A percentile compares a stretch with the other conserved stretches of the same genome.
Evolutionary conservation across 2,329 filamentous ascomycete genomes (phyloP).

Genomic region (Xylariaceae sp.): DNA sequence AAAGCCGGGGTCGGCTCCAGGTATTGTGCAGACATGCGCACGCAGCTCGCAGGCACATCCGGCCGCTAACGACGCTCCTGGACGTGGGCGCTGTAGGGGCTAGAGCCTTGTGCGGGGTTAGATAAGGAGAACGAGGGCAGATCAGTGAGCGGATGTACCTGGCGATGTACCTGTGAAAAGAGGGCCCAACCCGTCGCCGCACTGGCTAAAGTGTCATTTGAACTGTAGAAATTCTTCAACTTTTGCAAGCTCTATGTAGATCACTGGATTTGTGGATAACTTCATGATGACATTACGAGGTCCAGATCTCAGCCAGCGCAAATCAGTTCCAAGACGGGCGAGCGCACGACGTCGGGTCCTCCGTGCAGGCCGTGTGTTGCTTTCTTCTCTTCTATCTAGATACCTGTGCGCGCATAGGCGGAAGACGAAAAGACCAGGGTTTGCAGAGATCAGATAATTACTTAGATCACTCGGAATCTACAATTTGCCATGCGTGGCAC

Average conservation of each 20-base stretch:
- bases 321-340: too few species aligned
- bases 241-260: constrained; percentile 5
- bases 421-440: background rate
- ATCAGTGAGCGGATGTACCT: background rate
- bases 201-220: constrained; percentile 10
- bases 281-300: constrained; percentile 3
- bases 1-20: background rate
- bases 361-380: too few species aligned
- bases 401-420: background rate
- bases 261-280: constrained; percentile 15
- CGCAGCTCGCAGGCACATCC: too few species aligned
- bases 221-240: constrained; percentile 8
- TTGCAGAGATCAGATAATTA: too few species aligned
- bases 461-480: too few species aligned
- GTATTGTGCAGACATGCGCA: too few species aligned
- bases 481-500: background rate
- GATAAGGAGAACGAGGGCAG: too few species aligned
- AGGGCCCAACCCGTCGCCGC: background rate
- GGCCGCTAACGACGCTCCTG: background rate
- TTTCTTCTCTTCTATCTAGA: background rate
- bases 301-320: constrained; percentile 11
- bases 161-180: background rate
- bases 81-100: background rate
- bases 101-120: background rate
- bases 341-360: background rate